phyloP scores from a whole-genome alignment of 2,329 filamentous ascomycete genomes.

The Trichoderma koningiopsis region DNA sequence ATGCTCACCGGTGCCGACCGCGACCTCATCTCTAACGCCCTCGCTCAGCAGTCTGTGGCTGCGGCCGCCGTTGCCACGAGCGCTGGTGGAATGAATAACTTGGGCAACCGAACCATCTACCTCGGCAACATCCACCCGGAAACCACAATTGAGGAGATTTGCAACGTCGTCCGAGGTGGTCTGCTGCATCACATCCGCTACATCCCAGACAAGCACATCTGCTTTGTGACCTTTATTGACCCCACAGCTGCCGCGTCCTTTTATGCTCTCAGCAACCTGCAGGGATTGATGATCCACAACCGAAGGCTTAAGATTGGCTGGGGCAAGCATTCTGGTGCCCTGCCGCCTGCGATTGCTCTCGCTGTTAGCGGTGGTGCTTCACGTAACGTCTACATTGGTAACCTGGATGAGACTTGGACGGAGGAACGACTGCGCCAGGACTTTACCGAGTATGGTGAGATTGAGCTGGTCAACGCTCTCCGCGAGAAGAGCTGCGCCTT shows the following conservation, averaged over 20 bases:
- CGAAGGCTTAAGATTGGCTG: slow-evolving; percentile 96
- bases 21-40: slow-evolving; percentile 91
- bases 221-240: slow-evolving; percentile 99
- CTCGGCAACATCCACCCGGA: slow-evolving; percentile 98
- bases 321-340: slow-evolving; percentile 97
- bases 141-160: slow-evolving; percentile 98
- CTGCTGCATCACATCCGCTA: slow-evolving; percentile 97
- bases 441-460: slow-evolving; percentile 96
- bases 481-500: slow-evolving; percentile 99
- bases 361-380: slow-evolving; percentile 96
- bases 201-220: slow-evolving; percentile 99
- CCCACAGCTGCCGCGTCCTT: slow-evolving; percentile 97
- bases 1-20: slow-evolving; percentile 95
- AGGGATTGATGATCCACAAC: slow-evolving; percentile 99
- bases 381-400: slow-evolving; percentile 98
- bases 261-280: slow-evolving; percentile 95
- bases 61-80: slow-evolving; percentile 95
- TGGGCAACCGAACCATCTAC: slow-evolving; percentile 97
- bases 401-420: slow-evolving; percentile 95
- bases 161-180: slow-evolving; percentile 95
- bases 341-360: slow-evolving; percentile 92
- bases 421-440: slow-evolving; percentile 95
- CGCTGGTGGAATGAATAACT: slow-evolving; percentile 93
- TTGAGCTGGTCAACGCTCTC: slow-evolving; percentile 93
- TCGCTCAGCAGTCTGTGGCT: slow-evolving; percentile 96